A percentile compares a stretch with the other conserved stretches of the same genome.
These are phyloP conservation scores for Massarina eburnea DNA, from an alignment of 2,329 filamentous ascomycete species.

Conservation along the genomic window DNA sequence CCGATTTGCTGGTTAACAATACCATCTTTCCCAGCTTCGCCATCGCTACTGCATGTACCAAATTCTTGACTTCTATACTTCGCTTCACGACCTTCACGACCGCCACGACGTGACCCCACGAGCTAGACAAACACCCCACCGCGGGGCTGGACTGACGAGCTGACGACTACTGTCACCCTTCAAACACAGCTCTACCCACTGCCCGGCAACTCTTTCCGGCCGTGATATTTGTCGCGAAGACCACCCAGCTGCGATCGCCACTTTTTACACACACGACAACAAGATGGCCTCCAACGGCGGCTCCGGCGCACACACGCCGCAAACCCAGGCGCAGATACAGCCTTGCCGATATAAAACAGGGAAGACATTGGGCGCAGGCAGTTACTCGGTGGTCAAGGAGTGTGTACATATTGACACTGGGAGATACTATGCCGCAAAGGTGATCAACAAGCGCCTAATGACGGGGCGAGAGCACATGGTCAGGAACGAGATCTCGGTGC, in stretches of 20 bases:
- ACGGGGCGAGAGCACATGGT: slow-evolving; percentile 98
- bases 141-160: too few relatives aligned
- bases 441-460: slow-evolving; percentile 99
- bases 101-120: neutral
- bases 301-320: slow-evolving; percentile 33
- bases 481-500: slow-evolving; percentile 94
- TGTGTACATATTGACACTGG: slow-evolving; percentile 98
- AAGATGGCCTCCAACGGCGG: slow-evolving; percentile 37
- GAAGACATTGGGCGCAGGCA: slow-evolving; percentile 94
- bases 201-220: too few relatives aligned
- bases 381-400: slow-evolving; percentile 98
- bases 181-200: too few relatives aligned
- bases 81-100: neutral
- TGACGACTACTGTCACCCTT: too few relatives aligned
- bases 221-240: too few relatives aligned
- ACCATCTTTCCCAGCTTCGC: neutral
- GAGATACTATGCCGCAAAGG: slow-evolving; percentile 96
- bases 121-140: too few relatives aligned
- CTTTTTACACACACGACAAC: neutral
- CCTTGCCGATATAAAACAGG: slow-evolving; percentile 98
- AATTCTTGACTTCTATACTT: neutral
- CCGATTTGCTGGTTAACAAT: neutral
- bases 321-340: slow-evolving; percentile 66
- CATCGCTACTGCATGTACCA: too few relatives aligned
- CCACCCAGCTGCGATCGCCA: neutral